Base-by-base conservation (phyloP, 1,139 yeast genomes). In the Taiozyma onychis region DNA sequence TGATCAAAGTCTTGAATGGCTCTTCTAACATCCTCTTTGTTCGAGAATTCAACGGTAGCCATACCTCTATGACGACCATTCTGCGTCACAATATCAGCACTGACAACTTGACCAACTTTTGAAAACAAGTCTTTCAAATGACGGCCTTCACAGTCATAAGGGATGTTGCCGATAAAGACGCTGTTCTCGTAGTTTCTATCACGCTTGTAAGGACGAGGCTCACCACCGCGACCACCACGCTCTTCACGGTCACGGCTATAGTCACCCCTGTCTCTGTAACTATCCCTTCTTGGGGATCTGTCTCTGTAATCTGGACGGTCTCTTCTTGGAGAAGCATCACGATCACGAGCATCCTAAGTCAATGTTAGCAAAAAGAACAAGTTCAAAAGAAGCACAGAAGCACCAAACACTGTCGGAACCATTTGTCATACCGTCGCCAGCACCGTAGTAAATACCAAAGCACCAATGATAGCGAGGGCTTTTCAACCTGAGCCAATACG, bases 1-100 rank as follows among this genome's bases (percentile, higher is more conserved):
- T 87, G 86, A 68, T 88, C 87, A 62, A 78, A 84, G 58, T 80
- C 76, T 49, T 74, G 72, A 57, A 93, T 89, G 26, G 98, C 98
- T 39, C 73, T 76, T 50, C 76, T 78, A 3, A 91, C 98, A 52
- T 83, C 88, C 24, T 79, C 84, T 51, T 77, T 74, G 48, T 75
- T 74, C 14, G 82, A 74, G 63, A 86, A 93, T 67, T 93, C 98
- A 41, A 93, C 97, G 21, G 97, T 88, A 47, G 91, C 95, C 93
- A 85, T 86, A 56, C 99, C 91, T 72, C 95, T 75, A 67, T 91
- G 85, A 62, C 88, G 88, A 50, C 96, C 95, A 58, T 85, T 79
- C 51, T 80, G 77, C n/a, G 85, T 83, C 51, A 91, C 86, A 50
- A 93, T 85, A 66, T 91, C 97, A 2, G 97, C 96, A 58, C 89